Base-by-base conservation (phyloP, 2,329 filamentous ascomycete species). In the Aspergillus proliferans region DNA sequence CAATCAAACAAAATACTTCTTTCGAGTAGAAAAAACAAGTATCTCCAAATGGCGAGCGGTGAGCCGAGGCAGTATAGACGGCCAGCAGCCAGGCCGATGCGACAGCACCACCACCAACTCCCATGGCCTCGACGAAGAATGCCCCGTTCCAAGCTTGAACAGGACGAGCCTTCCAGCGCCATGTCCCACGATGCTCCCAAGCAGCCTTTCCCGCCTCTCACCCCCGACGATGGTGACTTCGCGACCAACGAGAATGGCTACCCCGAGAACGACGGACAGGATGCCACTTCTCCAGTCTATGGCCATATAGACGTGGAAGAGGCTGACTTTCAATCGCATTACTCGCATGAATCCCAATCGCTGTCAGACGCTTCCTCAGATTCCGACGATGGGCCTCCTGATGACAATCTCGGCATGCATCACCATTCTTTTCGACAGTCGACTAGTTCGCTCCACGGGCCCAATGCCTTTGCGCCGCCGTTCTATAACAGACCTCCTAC, bases 401-500 rank as follows among this genome's bases (percentile, higher is more conserved):
- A 62, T 21, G 57, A 67, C 44, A 57, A 55, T 21, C 59, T 67
- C 51, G 57, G 59, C 33, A 64, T 67, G 18, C 38, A 40, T 3
- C 63, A 66, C 48, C 66, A 64, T 33, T 66, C 69, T 15, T 70
- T 72, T 48, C 63, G 66, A 47, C 70, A 70, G 45, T 73, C 70
- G 5, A 63, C 64, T 24, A 61, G 66, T 45, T 73, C 71, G 2
- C 63, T 73, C 21, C 65, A 71, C 33, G 68, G 70, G 6, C 65
- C 69, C 8, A 71, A 73, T 62, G 68, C 64, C 49, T 87, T 85
- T 66, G 81, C 79, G 9, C 93, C 93, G 22, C 93, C 93, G 14
- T 97, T 97, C 76, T 98, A 98, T 76, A 94, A 94, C 56, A 84
- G 92, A 3, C 93, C 93, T n/a, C 93, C 93, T 0, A 96, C 90